A percentile compares a stretch with the other conserved stretches of the same genome.
These are phyloP conservation scores for Candida taoyuanica DNA, from an alignment of 805 yeast species.

Conservation along the genomic window DNA sequence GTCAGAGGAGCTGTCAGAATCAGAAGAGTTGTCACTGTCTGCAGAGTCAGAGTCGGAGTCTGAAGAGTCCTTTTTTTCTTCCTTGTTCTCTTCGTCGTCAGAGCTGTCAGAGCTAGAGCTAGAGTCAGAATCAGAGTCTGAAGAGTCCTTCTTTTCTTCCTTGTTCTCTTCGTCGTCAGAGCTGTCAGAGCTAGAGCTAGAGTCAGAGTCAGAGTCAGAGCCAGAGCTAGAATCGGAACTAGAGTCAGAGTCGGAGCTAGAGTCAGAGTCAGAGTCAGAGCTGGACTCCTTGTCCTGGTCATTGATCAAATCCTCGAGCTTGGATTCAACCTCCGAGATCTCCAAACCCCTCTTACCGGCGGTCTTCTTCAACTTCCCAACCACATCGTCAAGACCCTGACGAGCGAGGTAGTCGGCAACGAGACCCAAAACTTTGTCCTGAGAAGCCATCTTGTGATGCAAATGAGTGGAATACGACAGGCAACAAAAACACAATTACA, in stretches of 20 bases:
- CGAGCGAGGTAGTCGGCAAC: constrained; percentile 23
- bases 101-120: too few relatives aligned
- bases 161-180: too few relatives aligned
- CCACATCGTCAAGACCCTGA: constrained; percentile 16
- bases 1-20: constrained; percentile 15
- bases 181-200: too few relatives aligned
- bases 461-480: too few relatives aligned
- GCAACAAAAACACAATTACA: too few relatives aligned
- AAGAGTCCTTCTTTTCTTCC: too few relatives aligned
- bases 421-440: constrained; percentile 17
- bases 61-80: too few relatives aligned
- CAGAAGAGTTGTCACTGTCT: constrained; percentile 23
- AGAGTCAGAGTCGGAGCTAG: constrained; percentile 23
- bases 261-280: constrained; percentile 8
- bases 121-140: constrained; percentile 15
- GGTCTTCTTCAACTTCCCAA: constrained; percentile 18
- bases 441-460: constrained; percentile 18
- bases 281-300: constrained; percentile 1
- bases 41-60: constrained; percentile 19
- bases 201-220: constrained; percentile 12
- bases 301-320: constrained; percentile 17
- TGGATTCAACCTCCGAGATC: constrained; percentile 9
- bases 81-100: too few relatives aligned
- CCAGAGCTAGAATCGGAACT: constrained; percentile 3
- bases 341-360: constrained; percentile 17